Conservation (phyloP, 306 rosid species). For the Herpetospermum pedunculosum region DNA sequence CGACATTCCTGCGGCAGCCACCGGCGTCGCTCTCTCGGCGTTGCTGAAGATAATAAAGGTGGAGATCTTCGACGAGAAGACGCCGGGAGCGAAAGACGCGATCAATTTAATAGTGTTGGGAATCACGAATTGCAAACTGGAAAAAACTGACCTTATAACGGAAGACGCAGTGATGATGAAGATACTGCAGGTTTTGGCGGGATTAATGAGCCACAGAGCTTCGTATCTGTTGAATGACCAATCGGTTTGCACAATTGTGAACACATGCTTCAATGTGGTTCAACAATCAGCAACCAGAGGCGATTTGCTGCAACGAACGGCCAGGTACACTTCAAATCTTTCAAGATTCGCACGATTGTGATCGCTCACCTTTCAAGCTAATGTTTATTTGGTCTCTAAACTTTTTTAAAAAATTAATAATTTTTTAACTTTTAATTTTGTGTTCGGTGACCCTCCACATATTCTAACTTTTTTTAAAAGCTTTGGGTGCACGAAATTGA, state of each 20-base stretch:
- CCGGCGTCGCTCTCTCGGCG: conserved; percentile 63
- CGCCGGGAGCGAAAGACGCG: conserved; percentile 52
- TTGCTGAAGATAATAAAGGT: conserved; percentile 57
- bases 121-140: conserved; percentile 56
- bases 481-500: too few species aligned
- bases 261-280: conserved; percentile 68
- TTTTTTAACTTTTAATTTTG: too few species aligned
- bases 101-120: conserved; percentile 35
- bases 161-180: conserved; percentile 88
- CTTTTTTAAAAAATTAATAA: too few species aligned
- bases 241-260: conserved; percentile 49
- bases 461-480: too few species aligned
- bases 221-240: conserved; percentile 47
- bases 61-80: conserved; percentile 47
- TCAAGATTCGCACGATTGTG: too few species aligned
- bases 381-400: too few species aligned
- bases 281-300: conserved; percentile 55
- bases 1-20: conserved; percentile 60
- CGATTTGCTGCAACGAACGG: conserved; percentile 59
- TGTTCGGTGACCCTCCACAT: too few species aligned
- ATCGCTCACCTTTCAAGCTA: too few species aligned
- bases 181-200: conserved; percentile 50
- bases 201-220: conserved; percentile 48
- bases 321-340: conserved; percentile 38
- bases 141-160: conserved; percentile 46